These are phyloP conservation scores for Xylaria sp. DNA, from an alignment of 2,329 filamentous ascomycete genomes.

Conservation along the genomic window DNA sequence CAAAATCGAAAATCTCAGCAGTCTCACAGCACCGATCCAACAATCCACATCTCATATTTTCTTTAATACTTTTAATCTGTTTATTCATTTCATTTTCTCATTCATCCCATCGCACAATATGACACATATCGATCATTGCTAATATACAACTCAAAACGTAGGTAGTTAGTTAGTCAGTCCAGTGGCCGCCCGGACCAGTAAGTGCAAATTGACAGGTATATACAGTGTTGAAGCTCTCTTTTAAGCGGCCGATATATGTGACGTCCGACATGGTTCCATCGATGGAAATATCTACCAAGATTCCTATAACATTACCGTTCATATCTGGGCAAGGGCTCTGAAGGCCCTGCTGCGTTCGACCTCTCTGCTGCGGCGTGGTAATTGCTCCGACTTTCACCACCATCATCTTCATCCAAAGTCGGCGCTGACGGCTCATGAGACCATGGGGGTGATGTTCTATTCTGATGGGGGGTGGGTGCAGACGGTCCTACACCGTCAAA, in stretches of 20 bases:
- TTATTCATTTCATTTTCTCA: constrained; percentile 36
- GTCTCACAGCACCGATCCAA: not conserved
- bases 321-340: constrained; percentile 52
- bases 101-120: constrained; percentile 24
- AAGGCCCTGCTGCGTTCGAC: constrained; percentile 46
- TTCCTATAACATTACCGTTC: constrained; percentile 46
- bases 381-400: constrained; percentile 44
- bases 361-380: constrained; percentile 64
- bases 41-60: not conserved
- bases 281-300: not conserved
- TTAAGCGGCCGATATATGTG: constrained; percentile 10
- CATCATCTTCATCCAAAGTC: constrained; percentile 43
- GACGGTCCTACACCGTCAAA: constrained; percentile 40
- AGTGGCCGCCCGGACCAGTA: constrained; percentile 16
- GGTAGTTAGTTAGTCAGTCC: not conserved
- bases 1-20: not conserved
- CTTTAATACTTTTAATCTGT: constrained; percentile 7
- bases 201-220: constrained; percentile 26
- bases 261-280: not conserved
- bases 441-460: constrained; percentile 44
- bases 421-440: constrained; percentile 49
- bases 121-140: constrained; percentile 16
- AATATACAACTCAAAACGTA: constrained; percentile 31
- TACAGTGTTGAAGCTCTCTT: constrained; percentile 18
- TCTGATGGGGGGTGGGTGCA: constrained; percentile 30